Conservation (phyloP, 23 red algal species). For the Chondrus crispus region DNA sequence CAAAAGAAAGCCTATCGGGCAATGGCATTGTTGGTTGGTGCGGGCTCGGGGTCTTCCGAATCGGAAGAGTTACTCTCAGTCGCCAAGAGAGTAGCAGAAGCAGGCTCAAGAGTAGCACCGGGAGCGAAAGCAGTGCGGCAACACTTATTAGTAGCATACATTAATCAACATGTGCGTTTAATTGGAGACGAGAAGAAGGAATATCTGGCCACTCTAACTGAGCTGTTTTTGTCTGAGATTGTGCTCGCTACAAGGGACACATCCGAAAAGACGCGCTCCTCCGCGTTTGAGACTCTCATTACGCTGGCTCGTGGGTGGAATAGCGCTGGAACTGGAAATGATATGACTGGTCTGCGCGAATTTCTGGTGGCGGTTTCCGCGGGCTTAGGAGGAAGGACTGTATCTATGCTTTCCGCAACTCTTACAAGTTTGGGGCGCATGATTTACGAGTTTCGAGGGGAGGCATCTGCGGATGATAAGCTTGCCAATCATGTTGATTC, state of each 20-base stretch:
- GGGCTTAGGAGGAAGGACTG: slow-evolving; percentile 58
- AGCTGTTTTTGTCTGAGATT: slow-evolving; percentile 64
- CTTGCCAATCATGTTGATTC: slow-evolving; percentile 36
- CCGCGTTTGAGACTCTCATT: slow-evolving; percentile 57
- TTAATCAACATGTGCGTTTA: slow-evolving; percentile 7
- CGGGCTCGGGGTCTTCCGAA: background rate
- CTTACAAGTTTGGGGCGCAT: slow-evolving; percentile 52
- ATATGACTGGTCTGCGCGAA: slow-evolving; percentile 41
- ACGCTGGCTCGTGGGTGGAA: slow-evolving; percentile 46
- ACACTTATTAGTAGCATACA: slow-evolving; percentile 3
- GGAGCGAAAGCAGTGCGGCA: slow-evolving; percentile 58
- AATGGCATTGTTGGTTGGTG: slow-evolving; percentile 41
- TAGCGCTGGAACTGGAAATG: background rate
- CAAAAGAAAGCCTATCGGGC: slow-evolving; percentile 88
- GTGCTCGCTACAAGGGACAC: slow-evolving; percentile 65
- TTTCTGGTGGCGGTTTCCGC: slow-evolving; percentile 59
- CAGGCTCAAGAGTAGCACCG: slow-evolving; percentile 37
- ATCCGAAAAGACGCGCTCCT: slow-evolving; percentile 69
- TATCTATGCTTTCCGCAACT: slow-evolving; percentile 70
- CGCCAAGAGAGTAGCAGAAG: slow-evolving; percentile 2
- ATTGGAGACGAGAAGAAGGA: background rate
- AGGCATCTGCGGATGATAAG: background rate
- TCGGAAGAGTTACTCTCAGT: background rate
- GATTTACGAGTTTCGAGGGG: slow-evolving; percentile 67
- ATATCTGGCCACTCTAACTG: slow-evolving; percentile 23